Evolutionary conservation across 805 yeast genomes (phyloP), one percentile per base, ranked within the genome.

Genomic region (Pichia occidentalis): DNA sequence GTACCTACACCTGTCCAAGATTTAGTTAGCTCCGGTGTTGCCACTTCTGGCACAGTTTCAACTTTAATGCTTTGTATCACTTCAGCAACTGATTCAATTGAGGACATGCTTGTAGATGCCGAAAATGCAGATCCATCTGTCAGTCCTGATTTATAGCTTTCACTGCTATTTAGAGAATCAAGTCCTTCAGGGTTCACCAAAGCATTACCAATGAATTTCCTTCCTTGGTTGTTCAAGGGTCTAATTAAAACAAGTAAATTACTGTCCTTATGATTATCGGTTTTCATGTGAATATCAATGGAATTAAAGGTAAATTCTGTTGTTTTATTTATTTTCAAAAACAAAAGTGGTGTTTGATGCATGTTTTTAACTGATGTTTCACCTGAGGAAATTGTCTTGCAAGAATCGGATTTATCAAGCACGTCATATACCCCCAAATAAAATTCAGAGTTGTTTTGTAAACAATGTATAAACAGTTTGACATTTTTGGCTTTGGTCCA

Each of bases 401-500:
- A n/a, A n/a, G n/a, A n/a, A n/a, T n/a, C n/a, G n/a, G n/a, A n/a
- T n/a, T n/a, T n/a, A n/a, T n/a, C n/a, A 29, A 22, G 5, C 23
- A 28, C 11, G 3, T 31, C 34, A 31, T 30, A 32, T 12, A 32
- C 24, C 13, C 37, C 44, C 1, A 40, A 5, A 24, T 36, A 40
- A 26, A 17, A 31, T 21, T 25, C 22, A 9, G 30, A 9, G 9
- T 17, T 24, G 13, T n/a, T 7, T 5, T 6, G 16, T 5, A 18
- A 9, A 8, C n/a, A n/a, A 24, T 28, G 23, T 12, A 40, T 13
- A 20, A 24, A 17, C 4, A 32, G 9, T 9, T 36, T 19, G 9
- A 29, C 17, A 8, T 30, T 24, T 29, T 36, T 33, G 6, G 40
- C 30, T 12, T 42, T 46, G 2, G 54, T 34, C 65, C 67, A 61